phyloP scores from a whole-genome alignment of 2,329 filamentous ascomycete species.

The Fusarium decemcellulare region DNA sequence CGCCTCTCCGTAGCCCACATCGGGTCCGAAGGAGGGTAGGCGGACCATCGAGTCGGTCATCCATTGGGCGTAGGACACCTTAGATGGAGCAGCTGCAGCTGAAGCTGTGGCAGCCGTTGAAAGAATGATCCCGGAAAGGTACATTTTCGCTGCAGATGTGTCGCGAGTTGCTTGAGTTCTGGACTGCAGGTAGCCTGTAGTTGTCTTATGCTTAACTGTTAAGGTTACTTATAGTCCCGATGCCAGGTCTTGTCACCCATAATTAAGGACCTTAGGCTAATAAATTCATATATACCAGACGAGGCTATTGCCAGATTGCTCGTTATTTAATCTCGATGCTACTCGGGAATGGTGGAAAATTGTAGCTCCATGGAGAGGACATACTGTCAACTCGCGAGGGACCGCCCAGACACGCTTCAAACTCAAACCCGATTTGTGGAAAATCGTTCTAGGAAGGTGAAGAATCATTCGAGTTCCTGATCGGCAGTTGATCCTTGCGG shows the following conservation, averaged over 20 bases:
- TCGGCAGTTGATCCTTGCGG: conserved; percentile 1
- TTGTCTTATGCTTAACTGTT: not conserved
- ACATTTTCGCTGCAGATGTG: not conserved
- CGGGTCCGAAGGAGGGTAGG: conserved; percentile 52
- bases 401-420: not conserved
- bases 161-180: not conserved
- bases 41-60: conserved; percentile 65
- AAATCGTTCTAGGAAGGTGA: not conserved
- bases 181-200: no score
- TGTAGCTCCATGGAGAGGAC: not conserved
- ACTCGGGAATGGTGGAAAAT: conserved; percentile 5
- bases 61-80: conserved; percentile 48
- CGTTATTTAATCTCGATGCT: not conserved
- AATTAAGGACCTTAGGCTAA: not conserved
- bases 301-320: not conserved
- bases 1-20: conserved; percentile 60
- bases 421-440: conserved; percentile 4
- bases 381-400: not conserved
- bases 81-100: not conserved
- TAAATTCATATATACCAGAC: not conserved
- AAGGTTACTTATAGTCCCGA: conserved; percentile 1
- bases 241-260: not conserved
- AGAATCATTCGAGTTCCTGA: not conserved
- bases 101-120: not conserved
- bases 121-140: not conserved